Conservation (phyloP, 2,329 filamentous ascomycete genomes). For the Penicillium psychrosexuale region DNA sequence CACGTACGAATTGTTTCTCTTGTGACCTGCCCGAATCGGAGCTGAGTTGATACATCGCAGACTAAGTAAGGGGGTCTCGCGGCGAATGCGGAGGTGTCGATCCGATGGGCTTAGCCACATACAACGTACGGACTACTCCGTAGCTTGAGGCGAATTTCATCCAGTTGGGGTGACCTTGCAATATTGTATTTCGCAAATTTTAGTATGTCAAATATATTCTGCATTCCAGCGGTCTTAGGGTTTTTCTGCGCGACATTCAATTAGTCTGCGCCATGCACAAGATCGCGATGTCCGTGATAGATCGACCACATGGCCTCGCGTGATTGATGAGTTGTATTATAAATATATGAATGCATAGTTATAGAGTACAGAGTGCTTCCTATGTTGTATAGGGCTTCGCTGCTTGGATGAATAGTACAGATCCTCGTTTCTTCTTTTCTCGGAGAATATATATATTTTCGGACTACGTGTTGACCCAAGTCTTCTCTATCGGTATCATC, state of each 20-base stretch:
- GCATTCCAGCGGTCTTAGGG: slow-evolving; percentile 3
- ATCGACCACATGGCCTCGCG: slow-evolving; percentile 7
- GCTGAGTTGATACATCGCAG: slow-evolving; percentile 11
- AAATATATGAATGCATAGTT: neutral
- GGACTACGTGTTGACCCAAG: neutral
- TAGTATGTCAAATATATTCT: neutral
- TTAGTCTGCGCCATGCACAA: neutral
- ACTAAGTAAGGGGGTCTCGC: slow-evolving; percentile 14
- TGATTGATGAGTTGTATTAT: slow-evolving; percentile 3
- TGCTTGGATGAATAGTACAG: neutral
- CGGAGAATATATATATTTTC: neutral
- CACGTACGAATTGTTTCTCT: neutral
- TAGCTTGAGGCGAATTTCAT: neutral
- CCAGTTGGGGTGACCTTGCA: neutral
- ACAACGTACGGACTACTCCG: too few species aligned
- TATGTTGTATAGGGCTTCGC: neutral
- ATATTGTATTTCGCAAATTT: neutral
- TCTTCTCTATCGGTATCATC: neutral
- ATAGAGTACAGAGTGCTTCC: neutral
- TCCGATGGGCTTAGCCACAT: neutral
- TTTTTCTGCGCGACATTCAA: slow-evolving; percentile 5
- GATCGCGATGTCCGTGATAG: neutral
- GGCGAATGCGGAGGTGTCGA: neutral
- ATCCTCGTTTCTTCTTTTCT: neutral
- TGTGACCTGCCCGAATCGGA: slow-evolving; percentile 7